phyloP scores from a whole-genome alignment of 2,329 filamentous ascomycete genomes.

The Madurella mycetomatis region DNA sequence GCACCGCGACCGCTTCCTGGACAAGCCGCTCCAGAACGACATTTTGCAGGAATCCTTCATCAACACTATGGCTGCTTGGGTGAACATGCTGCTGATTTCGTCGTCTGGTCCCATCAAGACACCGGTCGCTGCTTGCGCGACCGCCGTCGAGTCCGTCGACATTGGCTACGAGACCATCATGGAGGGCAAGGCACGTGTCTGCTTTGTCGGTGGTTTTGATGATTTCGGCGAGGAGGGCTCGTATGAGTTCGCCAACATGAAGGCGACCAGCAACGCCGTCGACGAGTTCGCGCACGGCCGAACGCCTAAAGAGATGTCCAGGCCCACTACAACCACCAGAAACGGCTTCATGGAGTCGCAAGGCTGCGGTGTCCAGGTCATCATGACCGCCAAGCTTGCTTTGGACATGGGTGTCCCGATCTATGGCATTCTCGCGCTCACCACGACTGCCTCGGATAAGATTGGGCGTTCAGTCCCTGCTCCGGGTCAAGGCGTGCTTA shows the following conservation, averaged over 20 bases:
- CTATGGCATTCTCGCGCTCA: slow-evolving; percentile 88
- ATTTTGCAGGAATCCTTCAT: slow-evolving; percentile 99
- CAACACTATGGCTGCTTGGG: slow-evolving; percentile 99
- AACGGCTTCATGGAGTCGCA: slow-evolving; percentile 99
- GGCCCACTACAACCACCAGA: slow-evolving; percentile 91
- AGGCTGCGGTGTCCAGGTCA: slow-evolving; percentile 94
- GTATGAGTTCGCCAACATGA: slow-evolving; percentile 99
- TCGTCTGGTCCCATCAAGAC: slow-evolving; percentile 99
- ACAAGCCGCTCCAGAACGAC: slow-evolving; percentile 97
- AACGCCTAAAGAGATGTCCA: slow-evolving; percentile 95
- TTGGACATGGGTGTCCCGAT: slow-evolving; percentile 99
- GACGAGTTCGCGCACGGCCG: slow-evolving; percentile 94
- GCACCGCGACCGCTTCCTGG: slow-evolving; percentile 96
- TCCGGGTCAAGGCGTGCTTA: slow-evolving; percentile 93
- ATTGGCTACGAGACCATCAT: slow-evolving; percentile 98
- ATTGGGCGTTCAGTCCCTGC: slow-evolving; percentile 96
- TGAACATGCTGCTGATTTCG: slow-evolving; percentile 97
- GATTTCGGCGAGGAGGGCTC: slow-evolving; percentile 99
- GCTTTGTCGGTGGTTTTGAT: slow-evolving; percentile 97
- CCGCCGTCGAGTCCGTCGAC: slow-evolving; percentile 93
- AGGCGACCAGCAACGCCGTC: slow-evolving; percentile 95
- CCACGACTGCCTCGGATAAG: slow-evolving; percentile 96
- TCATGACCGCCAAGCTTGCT: slow-evolving; percentile 95
- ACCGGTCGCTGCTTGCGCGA: slow-evolving; percentile 94
- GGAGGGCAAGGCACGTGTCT: slow-evolving; percentile 95